Evolutionary conservation across 768 basidiomycete genomes (phyloP).

Genomic region (Albatrellus ellisii): DNA sequence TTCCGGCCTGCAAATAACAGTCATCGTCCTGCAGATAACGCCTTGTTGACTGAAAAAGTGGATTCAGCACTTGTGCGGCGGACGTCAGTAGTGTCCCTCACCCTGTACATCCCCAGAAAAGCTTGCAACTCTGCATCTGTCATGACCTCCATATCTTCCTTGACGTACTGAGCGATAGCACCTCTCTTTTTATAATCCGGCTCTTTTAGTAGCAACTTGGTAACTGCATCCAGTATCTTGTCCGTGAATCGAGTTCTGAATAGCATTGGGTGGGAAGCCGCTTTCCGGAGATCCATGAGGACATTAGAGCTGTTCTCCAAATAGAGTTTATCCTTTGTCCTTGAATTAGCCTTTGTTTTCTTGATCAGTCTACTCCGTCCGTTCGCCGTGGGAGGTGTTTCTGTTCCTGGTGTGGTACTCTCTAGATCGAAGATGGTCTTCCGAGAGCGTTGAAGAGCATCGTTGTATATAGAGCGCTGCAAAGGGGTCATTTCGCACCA

Average conservation of each 20-base stretch:
- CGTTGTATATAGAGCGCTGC: conserved; percentile 75
- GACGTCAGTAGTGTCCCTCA: conserved; percentile 22
- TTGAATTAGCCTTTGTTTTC: conserved; percentile 28
- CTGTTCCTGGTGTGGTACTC: conserved; percentile 19
- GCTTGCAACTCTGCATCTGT: conserved; percentile 90
- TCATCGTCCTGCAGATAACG: conserved; percentile 62
- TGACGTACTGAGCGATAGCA: conserved; percentile 71
- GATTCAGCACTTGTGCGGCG: too few species aligned
- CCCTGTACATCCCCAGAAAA: conserved; percentile 81
- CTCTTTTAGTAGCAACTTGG: conserved; percentile 79
- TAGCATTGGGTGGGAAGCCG: conserved; percentile 91
- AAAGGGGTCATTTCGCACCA: conserved; percentile 87
- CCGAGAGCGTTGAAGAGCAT: conserved; percentile 73
- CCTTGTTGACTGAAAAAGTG: conserved; percentile 42
- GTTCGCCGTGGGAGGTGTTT: conserved; percentile 19
- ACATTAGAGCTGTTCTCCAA: conserved; percentile 84
- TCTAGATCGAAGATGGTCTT: conserved; percentile 57
- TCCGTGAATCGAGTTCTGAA: conserved; percentile 83
- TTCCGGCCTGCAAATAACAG: conserved; percentile 81
- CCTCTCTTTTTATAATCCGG: conserved; percentile 81
- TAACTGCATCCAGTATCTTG: conserved; percentile 54
- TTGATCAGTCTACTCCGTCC: conserved; percentile 26
- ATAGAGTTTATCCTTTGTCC: conserved; percentile 53
- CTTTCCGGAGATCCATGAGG: conserved; percentile 95
- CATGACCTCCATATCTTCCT: conserved; percentile 98